phyloP scores from a whole-genome alignment of 768 basidiomycete species.

The Tubosaeta sp. region DNA sequence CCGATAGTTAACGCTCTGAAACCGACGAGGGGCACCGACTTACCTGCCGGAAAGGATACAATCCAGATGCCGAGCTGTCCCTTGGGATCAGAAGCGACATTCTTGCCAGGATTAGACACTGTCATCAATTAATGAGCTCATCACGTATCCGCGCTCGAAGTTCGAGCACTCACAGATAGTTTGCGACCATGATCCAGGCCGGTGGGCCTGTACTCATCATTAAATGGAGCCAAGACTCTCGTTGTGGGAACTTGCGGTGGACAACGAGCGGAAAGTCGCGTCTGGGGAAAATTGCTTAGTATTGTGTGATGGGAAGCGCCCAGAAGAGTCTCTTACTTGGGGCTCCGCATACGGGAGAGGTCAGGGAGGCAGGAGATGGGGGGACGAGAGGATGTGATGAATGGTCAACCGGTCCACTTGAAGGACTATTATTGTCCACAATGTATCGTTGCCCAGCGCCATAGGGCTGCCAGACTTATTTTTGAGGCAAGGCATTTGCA shows the following conservation, averaged over 20 bases:
- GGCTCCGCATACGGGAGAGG: slow-evolving; percentile 42
- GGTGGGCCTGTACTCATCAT: too few species aligned
- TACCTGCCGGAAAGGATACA: slow-evolving; percentile 47
- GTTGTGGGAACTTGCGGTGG: slow-evolving; percentile 30
- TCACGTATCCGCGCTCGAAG: not conserved
- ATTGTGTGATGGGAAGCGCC: slow-evolving; percentile 42
- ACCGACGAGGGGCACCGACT: slow-evolving; percentile 3
- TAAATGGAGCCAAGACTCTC: too few species aligned
- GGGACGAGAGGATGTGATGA: too few species aligned
- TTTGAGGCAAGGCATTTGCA: too few species aligned
- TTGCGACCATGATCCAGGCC: too few species aligned
- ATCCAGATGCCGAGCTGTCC: slow-evolving; percentile 40
- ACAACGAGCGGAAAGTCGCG: slow-evolving; percentile 53
- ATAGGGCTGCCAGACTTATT: too few species aligned
- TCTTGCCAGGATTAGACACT: slow-evolving; percentile 29
- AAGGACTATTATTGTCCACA: too few species aligned
- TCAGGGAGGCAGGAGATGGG: too few species aligned
- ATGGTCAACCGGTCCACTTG: too few species aligned
- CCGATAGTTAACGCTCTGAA: too few species aligned
- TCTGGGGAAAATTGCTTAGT: slow-evolving; percentile 44
- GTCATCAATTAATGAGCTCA: not conserved
- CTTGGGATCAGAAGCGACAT: slow-evolving; percentile 44
- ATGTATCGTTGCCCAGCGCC: too few species aligned
- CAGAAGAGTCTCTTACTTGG: slow-evolving; percentile 46
- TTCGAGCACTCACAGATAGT: slow-evolving; percentile 17